A percentile compares a stretch with the other conserved stretches of the same genome.
These are phyloP conservation scores for Mycena venus DNA, from an alignment of 768 basidiomycete species.

Conservation along the genomic window DNA sequence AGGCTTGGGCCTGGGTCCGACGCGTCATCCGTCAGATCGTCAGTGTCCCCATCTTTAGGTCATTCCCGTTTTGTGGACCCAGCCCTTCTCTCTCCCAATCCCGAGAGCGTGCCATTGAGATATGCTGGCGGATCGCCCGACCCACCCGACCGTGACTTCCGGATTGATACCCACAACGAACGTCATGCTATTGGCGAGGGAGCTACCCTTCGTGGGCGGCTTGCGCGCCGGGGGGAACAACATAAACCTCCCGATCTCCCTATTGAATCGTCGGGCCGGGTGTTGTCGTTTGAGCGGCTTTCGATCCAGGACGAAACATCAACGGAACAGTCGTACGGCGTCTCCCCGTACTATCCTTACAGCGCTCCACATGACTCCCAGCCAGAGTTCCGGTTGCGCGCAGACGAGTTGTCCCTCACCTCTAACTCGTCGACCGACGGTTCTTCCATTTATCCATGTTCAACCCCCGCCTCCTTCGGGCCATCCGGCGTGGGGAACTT, in stretches of 20 bases:
- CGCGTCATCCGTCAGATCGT: too few relatives aligned
- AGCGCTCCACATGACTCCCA: too few relatives aligned
- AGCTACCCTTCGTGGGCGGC: background rate
- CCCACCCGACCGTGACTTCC: background rate
- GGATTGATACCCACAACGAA: background rate
- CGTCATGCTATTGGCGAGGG: background rate
- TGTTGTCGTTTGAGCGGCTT: background rate
- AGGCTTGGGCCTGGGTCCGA: too few relatives aligned
- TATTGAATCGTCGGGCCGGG: background rate
- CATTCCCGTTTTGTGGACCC: background rate
- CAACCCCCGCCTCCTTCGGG: too few relatives aligned
- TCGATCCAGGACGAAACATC: background rate
- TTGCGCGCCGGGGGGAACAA: background rate
- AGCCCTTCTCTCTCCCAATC: background rate
- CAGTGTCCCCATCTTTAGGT: background rate
- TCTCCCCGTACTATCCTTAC: background rate
- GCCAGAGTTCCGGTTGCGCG: background rate
- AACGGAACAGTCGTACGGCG: background rate
- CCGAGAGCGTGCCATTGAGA: background rate
- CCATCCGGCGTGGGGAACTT: too few relatives aligned
- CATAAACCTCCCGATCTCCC: background rate
- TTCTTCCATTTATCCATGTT: too few relatives aligned
- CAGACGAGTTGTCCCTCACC: too few relatives aligned
- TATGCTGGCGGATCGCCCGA: background rate
- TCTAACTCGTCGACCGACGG: background rate